Conservation (phyloP, 495 filamentous ascomycete species). For the Trichocladium uniseriatum region DNA sequence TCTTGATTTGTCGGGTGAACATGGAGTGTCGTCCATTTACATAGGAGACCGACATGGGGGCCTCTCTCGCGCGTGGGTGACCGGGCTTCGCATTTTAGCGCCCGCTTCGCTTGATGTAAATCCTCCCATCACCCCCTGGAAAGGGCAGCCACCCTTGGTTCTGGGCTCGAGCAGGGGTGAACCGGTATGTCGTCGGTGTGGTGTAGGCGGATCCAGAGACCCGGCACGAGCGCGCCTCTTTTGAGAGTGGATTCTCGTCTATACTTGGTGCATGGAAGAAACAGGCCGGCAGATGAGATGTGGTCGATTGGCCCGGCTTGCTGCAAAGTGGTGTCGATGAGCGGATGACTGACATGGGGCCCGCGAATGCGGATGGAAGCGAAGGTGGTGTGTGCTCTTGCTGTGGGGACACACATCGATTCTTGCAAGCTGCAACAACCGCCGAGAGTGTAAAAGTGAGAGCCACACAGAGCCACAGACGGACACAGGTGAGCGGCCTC, state of each 20-base stretch:
- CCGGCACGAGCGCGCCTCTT: background rate
- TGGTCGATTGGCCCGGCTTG: background rate
- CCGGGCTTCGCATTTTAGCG: constrained; percentile 7
- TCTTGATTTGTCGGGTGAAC: too few species aligned
- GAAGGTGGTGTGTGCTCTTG: constrained; percentile 3
- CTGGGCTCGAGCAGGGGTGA: constrained; percentile 10
- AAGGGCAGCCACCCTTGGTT: constrained; percentile 10
- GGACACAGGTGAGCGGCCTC: too few species aligned
- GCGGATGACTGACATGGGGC: constrained; percentile 28
- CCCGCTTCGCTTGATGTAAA: too few species aligned
- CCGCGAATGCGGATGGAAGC: too few species aligned
- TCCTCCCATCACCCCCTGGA: too few species aligned
- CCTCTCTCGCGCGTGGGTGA: too few species aligned
- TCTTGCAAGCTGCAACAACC: too few species aligned
- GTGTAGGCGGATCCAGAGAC: constrained; percentile 7
- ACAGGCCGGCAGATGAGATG: constrained; percentile 3
- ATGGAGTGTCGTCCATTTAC: too few species aligned
- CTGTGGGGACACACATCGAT: too few species aligned
- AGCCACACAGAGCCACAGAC: too few species aligned
- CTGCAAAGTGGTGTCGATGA: constrained; percentile 19
- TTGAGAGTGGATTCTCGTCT: background rate
- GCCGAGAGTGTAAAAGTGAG: too few species aligned
- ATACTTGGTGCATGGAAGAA: background rate
- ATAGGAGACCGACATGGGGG: too few species aligned
- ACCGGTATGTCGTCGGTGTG: background rate